These are phyloP conservation scores for Madurella mycetomatis DNA, from an alignment of 2,329 filamentous ascomycete genomes.

Conservation along the genomic window DNA sequence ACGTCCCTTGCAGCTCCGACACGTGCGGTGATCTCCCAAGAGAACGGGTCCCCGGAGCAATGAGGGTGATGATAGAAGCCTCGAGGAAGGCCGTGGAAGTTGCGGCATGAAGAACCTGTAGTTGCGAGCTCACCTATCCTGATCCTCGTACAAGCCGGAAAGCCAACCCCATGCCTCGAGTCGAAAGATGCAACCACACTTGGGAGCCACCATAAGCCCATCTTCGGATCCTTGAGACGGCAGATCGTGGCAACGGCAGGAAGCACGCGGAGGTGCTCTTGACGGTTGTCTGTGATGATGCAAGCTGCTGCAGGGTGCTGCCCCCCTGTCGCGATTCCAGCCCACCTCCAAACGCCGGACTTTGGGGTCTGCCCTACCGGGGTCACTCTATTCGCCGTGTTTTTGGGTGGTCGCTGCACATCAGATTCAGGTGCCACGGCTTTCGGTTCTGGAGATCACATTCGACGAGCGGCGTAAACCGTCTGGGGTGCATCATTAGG, in stretches of 20 bases:
- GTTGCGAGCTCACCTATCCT: neutral
- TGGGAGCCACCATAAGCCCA: neutral
- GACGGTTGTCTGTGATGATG: constrained; percentile 9
- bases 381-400: constrained; percentile 11
- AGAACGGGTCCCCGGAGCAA: neutral
- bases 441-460: constrained; percentile 3
- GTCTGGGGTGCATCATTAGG: constrained; percentile 5
- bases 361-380: constrained; percentile 3
- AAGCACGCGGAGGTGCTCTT: neutral
- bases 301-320: constrained; percentile 5
- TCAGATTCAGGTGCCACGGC: constrained; percentile 11
- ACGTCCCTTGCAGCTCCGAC: neutral
- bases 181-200: neutral
- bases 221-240: constrained; percentile 9
- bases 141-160: neutral
- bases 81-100: constrained; percentile 5
- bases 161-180: neutral
- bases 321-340: constrained; percentile 5
- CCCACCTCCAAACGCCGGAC: constrained; percentile 12
- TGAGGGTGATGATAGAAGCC: constrained; percentile 2
- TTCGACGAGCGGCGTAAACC: neutral
- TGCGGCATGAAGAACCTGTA: neutral
- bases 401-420: constrained; percentile 8
- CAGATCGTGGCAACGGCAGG: neutral
- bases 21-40: constrained; percentile 4